Evolutionary conservation across 139 green algal species (phyloP).

Genomic region (Asterochloris sp.): DNA sequence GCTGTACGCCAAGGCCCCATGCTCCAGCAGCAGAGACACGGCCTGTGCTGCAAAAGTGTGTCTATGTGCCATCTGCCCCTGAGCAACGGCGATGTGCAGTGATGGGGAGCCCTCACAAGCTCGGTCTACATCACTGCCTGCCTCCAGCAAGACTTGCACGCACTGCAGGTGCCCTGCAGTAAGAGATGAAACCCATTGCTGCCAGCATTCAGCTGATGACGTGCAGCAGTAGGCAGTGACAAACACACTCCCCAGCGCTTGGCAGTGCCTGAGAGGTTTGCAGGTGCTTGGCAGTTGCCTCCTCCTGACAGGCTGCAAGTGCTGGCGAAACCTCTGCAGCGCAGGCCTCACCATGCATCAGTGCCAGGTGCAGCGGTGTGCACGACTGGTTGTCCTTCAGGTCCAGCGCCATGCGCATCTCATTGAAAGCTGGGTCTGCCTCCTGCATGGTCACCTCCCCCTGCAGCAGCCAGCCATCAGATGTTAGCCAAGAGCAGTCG

Average conservation of each 20-base stretch:
- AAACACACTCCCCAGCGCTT: background rate
- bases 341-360: conserved; percentile 55
- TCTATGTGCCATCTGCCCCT: conserved; percentile 25
- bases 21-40: conserved; percentile 45
- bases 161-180: conserved; percentile 51
- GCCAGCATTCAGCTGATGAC: too few species aligned
- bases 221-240: too few species aligned
- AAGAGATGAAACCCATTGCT: background rate
- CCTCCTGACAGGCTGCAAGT: background rate
- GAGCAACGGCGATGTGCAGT: conserved; percentile 59
- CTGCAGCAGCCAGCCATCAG: too few species aligned
- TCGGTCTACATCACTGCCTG: conserved; percentile 24
- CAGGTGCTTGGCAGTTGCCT: background rate
- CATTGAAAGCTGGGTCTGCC: background rate
- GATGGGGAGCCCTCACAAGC: conserved; percentile 64
- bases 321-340: background rate
- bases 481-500: too few species aligned
- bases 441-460: too few species aligned
- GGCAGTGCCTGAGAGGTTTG: background rate
- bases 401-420: conserved; percentile 30
- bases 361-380: conserved; percentile 79
- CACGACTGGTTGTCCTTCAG: conserved; percentile 49
- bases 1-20: conserved; percentile 34
- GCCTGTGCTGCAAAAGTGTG: conserved; percentile 24
- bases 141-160: conserved; percentile 48